These are phyloP conservation scores for Aureobasidium sp. DNA, from an alignment of 2,329 filamentous ascomycete species.

Conservation along the genomic window DNA sequence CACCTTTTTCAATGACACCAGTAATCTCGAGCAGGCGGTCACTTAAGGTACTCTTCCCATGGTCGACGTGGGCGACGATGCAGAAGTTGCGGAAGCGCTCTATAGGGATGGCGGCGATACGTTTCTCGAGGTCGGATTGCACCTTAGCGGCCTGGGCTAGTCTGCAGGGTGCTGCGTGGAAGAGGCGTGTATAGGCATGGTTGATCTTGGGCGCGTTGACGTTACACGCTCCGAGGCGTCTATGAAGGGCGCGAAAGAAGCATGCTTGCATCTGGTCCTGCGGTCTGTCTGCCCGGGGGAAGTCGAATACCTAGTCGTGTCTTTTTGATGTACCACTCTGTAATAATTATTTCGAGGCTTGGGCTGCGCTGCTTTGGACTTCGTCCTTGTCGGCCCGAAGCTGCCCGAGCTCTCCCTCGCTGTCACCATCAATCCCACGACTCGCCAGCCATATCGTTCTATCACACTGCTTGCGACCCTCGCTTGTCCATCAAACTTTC, in stretches of 20 bases:
- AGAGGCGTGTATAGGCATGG: constrained; percentile 16
- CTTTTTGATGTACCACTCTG: not conserved
- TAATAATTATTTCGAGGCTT: not conserved
- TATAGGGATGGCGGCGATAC: constrained; percentile 68
- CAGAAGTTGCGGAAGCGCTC: constrained; percentile 89
- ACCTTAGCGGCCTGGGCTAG: constrained; percentile 31
- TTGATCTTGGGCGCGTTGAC: constrained; percentile 9
- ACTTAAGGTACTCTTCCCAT: constrained; percentile 94
- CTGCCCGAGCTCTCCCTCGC: not conserved
- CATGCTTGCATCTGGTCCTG: constrained; percentile 40
- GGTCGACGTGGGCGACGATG: constrained; percentile 97
- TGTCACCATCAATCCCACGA: constrained; percentile 1
- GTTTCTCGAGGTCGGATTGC: constrained; percentile 48
- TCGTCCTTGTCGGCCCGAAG: not conserved
- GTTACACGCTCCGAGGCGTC: constrained; percentile 29
- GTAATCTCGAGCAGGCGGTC: constrained; percentile 90
- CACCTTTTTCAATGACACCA: constrained; percentile 77
- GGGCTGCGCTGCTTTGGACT: not conserved
- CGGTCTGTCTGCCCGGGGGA: constrained; percentile 3
- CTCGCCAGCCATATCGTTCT: not conserved
- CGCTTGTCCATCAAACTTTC: not conserved
- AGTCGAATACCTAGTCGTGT: not conserved
- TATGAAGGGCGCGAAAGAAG: constrained; percentile 32
- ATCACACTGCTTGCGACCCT: not conserved
- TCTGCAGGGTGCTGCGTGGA: constrained; percentile 21